Evolutionary conservation across 371 early-diverging fungal genomes (phyloP).

Genomic region (Lichtheimia ornata): DNA sequence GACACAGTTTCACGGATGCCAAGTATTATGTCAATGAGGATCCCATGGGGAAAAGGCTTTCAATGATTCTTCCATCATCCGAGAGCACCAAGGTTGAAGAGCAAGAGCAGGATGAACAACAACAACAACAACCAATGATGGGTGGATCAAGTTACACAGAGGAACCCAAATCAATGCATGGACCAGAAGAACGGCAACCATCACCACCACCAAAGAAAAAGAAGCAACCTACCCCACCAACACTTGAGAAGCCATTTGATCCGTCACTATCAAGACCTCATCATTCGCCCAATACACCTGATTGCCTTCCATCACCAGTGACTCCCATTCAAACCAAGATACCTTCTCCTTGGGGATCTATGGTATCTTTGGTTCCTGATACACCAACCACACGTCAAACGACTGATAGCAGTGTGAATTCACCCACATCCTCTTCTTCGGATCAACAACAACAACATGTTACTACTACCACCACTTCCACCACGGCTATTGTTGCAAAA

Average conservation of each 20-base stretch:
- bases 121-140: too few relatives aligned
- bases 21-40: background rate
- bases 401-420: too few relatives aligned
- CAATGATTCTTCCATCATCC: background rate
- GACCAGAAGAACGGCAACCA: too few relatives aligned
- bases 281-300: slow-evolving; percentile 16
- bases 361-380: slow-evolving; percentile 3
- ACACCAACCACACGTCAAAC: background rate
- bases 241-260: slow-evolving; percentile 16
- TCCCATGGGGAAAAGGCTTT: background rate
- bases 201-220: too few relatives aligned
- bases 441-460: background rate
- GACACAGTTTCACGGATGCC: background rate
- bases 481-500: too few relatives aligned
- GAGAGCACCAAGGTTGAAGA: slow-evolving; percentile 7
- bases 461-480: background rate
- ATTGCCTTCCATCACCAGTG: slow-evolving; percentile 2
- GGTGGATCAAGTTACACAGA: too few relatives aligned
- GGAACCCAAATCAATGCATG: too few relatives aligned
- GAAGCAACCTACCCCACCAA: background rate
- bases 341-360: slow-evolving; percentile 22
- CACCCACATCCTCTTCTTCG: background rate
- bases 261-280: slow-evolving; percentile 1
- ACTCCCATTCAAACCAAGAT: slow-evolving; percentile 16
- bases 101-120: background rate